Conservation (phyloP, 495 filamentous ascomycete genomes). For the Hyaloscypha bicolor region DNA sequence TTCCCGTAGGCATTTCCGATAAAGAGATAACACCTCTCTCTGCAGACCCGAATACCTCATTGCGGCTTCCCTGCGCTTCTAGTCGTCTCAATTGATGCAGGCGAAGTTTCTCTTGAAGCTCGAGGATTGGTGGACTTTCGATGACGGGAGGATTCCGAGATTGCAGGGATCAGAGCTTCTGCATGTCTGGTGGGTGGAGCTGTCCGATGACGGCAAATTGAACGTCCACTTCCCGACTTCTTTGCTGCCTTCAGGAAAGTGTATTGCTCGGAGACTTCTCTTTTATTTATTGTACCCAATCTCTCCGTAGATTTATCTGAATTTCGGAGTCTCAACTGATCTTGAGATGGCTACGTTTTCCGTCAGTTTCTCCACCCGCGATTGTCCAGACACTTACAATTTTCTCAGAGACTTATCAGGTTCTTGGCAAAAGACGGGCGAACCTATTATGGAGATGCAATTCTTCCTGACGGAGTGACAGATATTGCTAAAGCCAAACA, state of each 20-base stretch:
- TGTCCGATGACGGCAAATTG: constrained; percentile 8
- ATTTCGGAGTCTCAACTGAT: neutral
- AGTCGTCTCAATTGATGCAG: neutral
- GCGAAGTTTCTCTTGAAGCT: neutral
- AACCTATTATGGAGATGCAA: constrained; percentile 82
- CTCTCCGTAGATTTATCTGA: neutral
- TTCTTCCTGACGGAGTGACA: constrained; percentile 65
- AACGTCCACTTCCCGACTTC: neutral
- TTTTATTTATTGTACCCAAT: neutral
- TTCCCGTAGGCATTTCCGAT: constrained; percentile 81
- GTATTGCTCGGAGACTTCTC: neutral
- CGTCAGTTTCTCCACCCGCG: constrained; percentile 31
- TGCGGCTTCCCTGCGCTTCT: neutral
- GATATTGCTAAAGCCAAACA: constrained; percentile 68
- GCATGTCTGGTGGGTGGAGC: neutral
- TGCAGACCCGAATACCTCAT: constrained; percentile 80
- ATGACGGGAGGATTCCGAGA: constrained; percentile 15
- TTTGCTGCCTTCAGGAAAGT: neutral
- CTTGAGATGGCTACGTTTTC: constrained; percentile 42
- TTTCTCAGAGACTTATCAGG: constrained; percentile 68
- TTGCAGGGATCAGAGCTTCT: constrained; percentile 22
- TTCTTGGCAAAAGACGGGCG: constrained; percentile 77
- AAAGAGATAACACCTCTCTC: constrained; percentile 82
- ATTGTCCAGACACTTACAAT: neutral
- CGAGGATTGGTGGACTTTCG: constrained; percentile 21